Base-by-base conservation (phyloP, 2,329 filamentous ascomycete genomes). In the Pseudogymnoascus sp. region DNA sequence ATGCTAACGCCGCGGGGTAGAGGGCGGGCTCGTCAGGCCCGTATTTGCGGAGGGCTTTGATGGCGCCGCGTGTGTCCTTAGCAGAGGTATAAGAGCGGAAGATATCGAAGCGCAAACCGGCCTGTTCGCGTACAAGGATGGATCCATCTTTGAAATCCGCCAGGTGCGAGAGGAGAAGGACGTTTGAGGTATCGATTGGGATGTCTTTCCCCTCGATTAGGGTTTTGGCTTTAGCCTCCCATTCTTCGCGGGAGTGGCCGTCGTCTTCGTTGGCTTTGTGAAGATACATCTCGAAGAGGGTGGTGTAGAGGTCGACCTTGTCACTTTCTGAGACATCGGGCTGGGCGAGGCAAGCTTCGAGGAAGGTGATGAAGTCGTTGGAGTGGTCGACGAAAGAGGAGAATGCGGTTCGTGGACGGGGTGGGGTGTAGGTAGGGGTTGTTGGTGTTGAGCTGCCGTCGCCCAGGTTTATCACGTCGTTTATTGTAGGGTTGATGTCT, bases 261-360 rank as follows among this genome's bases (percentile, higher is more conserved):
- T 87, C 90, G 71, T 88, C 88, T 65, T 88, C 85, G 65, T 87
- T 89, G 21, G 93, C 90, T 70, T 92, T 95, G 75, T 96, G 90
- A 7, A 99, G 80, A 73, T 98, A 99, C 90, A 99, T 98, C 75
- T 99, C 96, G 73, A 99, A 98, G 13, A 99, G 76, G 0, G 96
- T 97, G 0, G 93, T 98, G 72, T 95, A 95, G 14, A 99, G 81
- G 74, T 99, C 96, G 1, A 88, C 84, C 67, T 87, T 90, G 73
- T 97, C 90, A 7, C 86, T 83, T 37, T 90, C 81, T 19, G 85
- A 86, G n/a, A 96, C 76, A 21, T 84, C 82, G 19, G 86, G 80
- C 65, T 92, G 88, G 61, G 87, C 79, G 4, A 96, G 83, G 66
- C 93, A 93, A 4, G 92, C 92, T 76, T 99, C 93, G 0, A 99